Percentiles rank a stretch among this genome's conserved stretches.
These are phyloP conservation scores for Alnus glutinosa DNA, from an alignment of 306 rosid species.

Conservation along the genomic window DNA sequence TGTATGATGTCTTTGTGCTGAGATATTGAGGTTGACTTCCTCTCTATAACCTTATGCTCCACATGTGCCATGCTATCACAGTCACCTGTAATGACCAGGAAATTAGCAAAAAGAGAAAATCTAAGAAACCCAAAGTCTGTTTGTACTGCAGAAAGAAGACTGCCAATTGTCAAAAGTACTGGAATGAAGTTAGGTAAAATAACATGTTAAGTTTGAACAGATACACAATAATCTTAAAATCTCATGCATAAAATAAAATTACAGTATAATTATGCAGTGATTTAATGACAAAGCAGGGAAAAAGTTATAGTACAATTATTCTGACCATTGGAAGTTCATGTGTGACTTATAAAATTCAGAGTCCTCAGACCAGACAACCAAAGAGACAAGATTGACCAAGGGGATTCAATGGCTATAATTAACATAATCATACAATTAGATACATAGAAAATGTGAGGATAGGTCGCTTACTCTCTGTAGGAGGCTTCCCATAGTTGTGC, in stretches of 20 bases:
- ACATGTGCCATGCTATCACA: conserved; percentile 29
- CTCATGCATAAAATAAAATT: not conserved
- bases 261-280: not conserved
- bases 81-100: conserved; percentile 37
- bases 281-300: not conserved
- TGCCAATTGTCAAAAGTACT: not conserved
- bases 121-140: not conserved
- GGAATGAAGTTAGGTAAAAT: not conserved
- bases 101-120: not conserved
- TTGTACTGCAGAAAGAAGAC: not conserved
- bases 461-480: conserved; percentile 51
- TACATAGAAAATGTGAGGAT: conserved; percentile 15
- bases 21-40: conserved; percentile 45
- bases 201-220: not conserved
- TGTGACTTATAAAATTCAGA: not conserved
- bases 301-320: not conserved
- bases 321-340: conserved; percentile 8
- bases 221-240: not conserved
- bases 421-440: conserved; percentile 2
- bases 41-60: conserved; percentile 42
- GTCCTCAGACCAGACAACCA: not conserved
- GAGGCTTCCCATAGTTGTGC: conserved; percentile 56
- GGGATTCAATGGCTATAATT: conserved; percentile 7
- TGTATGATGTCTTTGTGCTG: conserved; percentile 31
- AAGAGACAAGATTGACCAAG: conserved; percentile 10